A percentile compares a stretch with the other conserved stretches of the same genome.
phyloP scores from a whole-genome alignment of 2,329 filamentous ascomycete genomes.

The Aspergillus luchuensis region DNA sequence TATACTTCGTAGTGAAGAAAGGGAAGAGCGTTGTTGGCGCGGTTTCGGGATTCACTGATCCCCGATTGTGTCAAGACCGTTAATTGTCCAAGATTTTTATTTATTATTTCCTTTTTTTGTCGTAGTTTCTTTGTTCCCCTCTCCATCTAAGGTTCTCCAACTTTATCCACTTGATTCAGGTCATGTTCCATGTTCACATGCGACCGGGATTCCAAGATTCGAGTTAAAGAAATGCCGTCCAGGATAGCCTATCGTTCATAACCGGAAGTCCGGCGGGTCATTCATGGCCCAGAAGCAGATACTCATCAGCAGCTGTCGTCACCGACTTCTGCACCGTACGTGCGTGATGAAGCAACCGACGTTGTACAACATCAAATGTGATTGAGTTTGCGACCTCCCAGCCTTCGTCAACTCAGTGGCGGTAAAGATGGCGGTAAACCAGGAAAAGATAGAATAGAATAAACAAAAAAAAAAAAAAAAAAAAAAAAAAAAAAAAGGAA shows the following conservation, averaged over 20 bases:
- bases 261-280: not conserved
- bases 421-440: not conserved
- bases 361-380: not conserved
- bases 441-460: not conserved
- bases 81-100: not conserved
- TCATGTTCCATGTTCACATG: not conserved
- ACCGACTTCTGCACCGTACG: not conserved
- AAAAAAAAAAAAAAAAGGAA: too few species aligned
- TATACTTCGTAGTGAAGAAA: not conserved
- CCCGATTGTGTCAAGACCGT: not conserved
- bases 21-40: not conserved
- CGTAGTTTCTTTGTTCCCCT: not conserved
- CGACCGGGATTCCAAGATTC: not conserved
- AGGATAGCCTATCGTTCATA: not conserved
- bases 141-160: not conserved
- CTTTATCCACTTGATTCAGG: not conserved
- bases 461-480: too few species aligned
- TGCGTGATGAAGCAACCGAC: conserved; percentile 4
- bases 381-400: not conserved
- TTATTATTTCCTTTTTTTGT: not conserved
- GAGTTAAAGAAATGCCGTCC: not conserved
- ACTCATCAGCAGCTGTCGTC: not conserved
- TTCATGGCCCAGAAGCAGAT: not conserved
- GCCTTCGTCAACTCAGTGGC: not conserved
- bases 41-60: not conserved